Evolutionary conservation across 164 flowering plant species (phyloP), one percentile per base, ranked within the genome.

Genomic region (Chloranthus sessilifolius): DNA sequence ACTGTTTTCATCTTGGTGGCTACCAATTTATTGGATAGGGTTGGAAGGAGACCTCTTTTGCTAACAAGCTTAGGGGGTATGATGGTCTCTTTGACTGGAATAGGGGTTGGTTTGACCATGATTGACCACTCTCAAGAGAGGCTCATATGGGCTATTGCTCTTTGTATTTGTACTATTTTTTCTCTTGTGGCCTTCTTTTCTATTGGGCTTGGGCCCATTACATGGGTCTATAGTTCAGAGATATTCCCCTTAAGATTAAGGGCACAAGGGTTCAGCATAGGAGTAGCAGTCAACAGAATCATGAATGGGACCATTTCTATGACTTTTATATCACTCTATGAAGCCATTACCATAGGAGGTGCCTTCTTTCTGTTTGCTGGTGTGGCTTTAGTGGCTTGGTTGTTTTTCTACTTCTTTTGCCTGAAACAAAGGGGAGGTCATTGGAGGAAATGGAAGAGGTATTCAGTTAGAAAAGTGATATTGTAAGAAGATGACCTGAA

Each of bases 151-250:
- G 85, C 81, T 9, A 12, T 82, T 2, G 75, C 10, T 1, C 16
- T 85, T 40, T 50, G 67, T 43, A 55, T 82, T 12, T 5, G 59
- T 3, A 55, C 56, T 57, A 67, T 75, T 0, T 22, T 80, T 16
- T 7, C 71, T 0, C 70, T 28, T 62, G 83, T 82, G 0, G 72
- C 80, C n/a, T 33, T 55, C 6, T 86, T 81, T 60, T 77, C 88
- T 0, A 81, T 83, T 5, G 88, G 91, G 14, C 9, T 79, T 67
- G 95, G 91, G 1, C 95, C 95, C 16, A 74, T 87, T 40, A 53
- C 89, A 7, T 84, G 92, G 89, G 92, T 87, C 1, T 83, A 83
- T 50, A 76, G 77, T 46, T 78, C 89, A 0, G 92, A 87, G 75
- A 70, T 87, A 8, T 79, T 78, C 49, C 91, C 88, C 14, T 44